Base-by-base conservation (phyloP, 1,284 basidiomycete species). In the Violaceomyces palustris region DNA sequence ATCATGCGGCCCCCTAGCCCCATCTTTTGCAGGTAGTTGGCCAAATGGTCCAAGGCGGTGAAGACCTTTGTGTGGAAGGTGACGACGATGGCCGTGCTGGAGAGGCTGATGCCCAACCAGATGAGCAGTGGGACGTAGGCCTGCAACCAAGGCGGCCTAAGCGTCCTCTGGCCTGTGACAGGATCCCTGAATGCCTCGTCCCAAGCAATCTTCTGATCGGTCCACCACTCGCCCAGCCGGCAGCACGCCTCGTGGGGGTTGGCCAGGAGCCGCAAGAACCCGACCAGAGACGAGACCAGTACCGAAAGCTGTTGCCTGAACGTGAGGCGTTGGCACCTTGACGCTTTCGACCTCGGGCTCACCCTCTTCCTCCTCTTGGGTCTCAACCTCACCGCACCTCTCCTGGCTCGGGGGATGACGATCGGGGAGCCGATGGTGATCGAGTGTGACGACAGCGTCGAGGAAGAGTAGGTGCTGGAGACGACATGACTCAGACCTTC, bases 51-150 rank as follows among this genome's bases (percentile, higher is more conserved):
- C 25, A 73, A 60, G 7, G 36, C 55, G 21, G 52, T 31, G 29
- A 74, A 74, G 14, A 74, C 71, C 29, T 67, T 36, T 30, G 62
- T 64, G 50, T 74, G 73, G 48, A 70, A 74, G n/a, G 59, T 57
- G 42, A 72, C 51, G 35, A 74, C 68, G 14, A 66, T 38, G 33
- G 62, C 48, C 3, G 72, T 72, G 41, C 67, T 69, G 17, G 39
- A 44, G 11, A 74, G 39, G 35, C 64, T 70, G 44, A 74, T 61
- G n/a, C 36, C 63, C 19, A 73, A 53, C 73, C 73, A 74, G 41
- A 74, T 67, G 23, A 74, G 46, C 23, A 74, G 53, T 14, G 73
- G 73, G 15, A 72, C 48, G 39, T 73, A 74, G 5, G 73, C 73
- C 26, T 59, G 60, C 17, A 74, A 42, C 67, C 73, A 71, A 15